phyloP scores from a whole-genome alignment of 148 eudicot species.

The Vaccinium macrocarpon region DNA sequence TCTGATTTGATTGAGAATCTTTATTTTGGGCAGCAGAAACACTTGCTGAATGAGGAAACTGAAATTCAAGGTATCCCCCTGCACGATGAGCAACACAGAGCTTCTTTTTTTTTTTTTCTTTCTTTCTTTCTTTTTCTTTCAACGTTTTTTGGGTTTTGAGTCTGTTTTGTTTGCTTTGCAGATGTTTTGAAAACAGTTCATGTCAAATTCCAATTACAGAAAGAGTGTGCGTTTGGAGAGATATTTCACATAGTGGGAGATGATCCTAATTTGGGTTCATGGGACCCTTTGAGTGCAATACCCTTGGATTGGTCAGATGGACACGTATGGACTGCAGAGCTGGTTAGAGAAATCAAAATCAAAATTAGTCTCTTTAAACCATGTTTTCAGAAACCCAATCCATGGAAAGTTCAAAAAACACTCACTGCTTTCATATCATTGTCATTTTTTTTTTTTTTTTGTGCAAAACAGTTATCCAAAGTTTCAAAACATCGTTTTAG shows the following conservation, averaged over 20 bases:
- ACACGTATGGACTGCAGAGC: slow-evolving; percentile 52
- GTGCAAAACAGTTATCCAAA: not conserved
- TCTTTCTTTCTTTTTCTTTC: no score
- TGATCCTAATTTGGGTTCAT: slow-evolving; percentile 49
- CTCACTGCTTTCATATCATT: not conserved
- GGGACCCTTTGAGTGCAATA: slow-evolving; percentile 51
- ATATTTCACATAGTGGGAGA: slow-evolving; percentile 52
- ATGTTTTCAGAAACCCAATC: not conserved
- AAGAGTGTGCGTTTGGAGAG: slow-evolving; percentile 57
- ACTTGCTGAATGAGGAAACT: slow-evolving; percentile 16
- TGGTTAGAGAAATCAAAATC: slow-evolving; percentile 36
- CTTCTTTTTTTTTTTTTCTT: not conserved
- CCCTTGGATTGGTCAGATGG: slow-evolving; percentile 67
- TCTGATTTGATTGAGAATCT: not conserved
- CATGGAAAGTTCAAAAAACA: not conserved
- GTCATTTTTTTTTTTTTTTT: not conserved
- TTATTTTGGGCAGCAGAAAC: slow-evolving; percentile 12
- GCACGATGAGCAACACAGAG: not conserved
- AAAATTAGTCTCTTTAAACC: not conserved
- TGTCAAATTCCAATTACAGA: slow-evolving; percentile 48
- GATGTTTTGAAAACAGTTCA: slow-evolving; percentile 36
- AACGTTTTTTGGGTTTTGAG: not conserved
- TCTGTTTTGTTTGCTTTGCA: slow-evolving; percentile 18
- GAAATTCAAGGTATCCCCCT: slow-evolving; percentile 15
- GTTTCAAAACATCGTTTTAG: not conserved